Evolutionary conservation across 2,329 filamentous ascomycete species (phyloP), one percentile per base, ranked within the genome.

Genomic region (Trichoderma afroharzianum): DNA sequence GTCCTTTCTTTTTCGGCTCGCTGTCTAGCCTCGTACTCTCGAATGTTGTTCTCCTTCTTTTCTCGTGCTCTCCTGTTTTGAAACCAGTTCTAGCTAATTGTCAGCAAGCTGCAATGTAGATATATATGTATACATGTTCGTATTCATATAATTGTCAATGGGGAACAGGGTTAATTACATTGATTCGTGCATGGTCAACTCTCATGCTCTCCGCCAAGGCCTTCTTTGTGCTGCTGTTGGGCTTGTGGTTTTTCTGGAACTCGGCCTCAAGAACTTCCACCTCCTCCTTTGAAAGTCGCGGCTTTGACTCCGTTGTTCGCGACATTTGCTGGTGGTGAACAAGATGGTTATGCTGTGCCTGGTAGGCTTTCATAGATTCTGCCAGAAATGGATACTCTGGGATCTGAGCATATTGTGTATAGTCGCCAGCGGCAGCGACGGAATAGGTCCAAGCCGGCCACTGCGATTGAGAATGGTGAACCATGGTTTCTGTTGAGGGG

Each of bases 31-130:
- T 82, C 81, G 68, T 83, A 83, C 72, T 82, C 81, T 39, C 80
- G 78, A 57, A 83, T 82, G 63, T 89, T 89, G 76, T 85, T 87
- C 78, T 90, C 87, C 77, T 90, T 89, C 85, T 90, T 90, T 74
- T 88, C 88, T 79, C 89, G 88, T 68, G 89, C 89, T 66, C 89
- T 85, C 72, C 89, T 83, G 77, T 91, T 91, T 75, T 91, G 89
- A 76, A 91, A 91, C 89, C 89, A 91, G 77, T 91, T 91, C 89
- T 91, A 67, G 11, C 14, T 57, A 12, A n/a, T 18, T 39, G 79
- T 84, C 76, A 83, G 81, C 72, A 24, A 15, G n/a, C 6, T n/a
- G 6, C n/a, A 62, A 15, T 18, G 18, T 11, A 57, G 14, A 14
- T 21, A 8, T 59, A 59, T 33, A 21, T 58, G 26, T 14, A 59